Percentiles rank a stretch among this genome's conserved stretches.
Conservation (phyloP, 1,284 basidiomycete species). For the Cutaneotrichosporon sp. region DNA sequence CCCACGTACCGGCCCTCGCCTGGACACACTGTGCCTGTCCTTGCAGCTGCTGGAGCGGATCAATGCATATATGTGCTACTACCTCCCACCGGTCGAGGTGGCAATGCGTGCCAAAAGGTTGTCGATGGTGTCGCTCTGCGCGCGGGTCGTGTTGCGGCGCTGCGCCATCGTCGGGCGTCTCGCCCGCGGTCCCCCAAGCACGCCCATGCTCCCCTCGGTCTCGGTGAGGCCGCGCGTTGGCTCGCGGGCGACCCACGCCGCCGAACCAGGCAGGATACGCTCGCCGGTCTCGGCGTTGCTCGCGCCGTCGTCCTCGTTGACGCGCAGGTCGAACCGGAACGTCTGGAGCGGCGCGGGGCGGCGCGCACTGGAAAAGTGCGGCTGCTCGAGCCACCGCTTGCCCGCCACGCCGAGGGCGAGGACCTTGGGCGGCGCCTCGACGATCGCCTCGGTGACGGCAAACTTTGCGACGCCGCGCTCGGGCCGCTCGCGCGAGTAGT, state of each 20-base stretch:
- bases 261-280: conserved; percentile 5
- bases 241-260: conserved; percentile 23
- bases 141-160: background rate
- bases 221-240: background rate
- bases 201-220: conserved; percentile 15
- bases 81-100: background rate
- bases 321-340: conserved; percentile 41
- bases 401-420: conserved; percentile 23
- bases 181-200: conserved; percentile 16
- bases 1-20: no score
- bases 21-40: background rate
- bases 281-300: background rate
- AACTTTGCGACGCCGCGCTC: conserved; percentile 36
- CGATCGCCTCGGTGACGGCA: conserved; percentile 31
- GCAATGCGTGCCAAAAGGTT: conserved; percentile 8
- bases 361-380: conserved; percentile 17
- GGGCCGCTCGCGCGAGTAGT: conserved; percentile 34
- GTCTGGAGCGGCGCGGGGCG: conserved; percentile 39
- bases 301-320: conserved; percentile 21
- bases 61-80: conserved; percentile 6
- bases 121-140: conserved; percentile 11
- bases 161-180: background rate
- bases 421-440: conserved; percentile 38
- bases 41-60: background rate
- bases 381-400: conserved; percentile 11